Evolutionary conservation across 2,329 filamentous ascomycete genomes (phyloP), one percentile per base, ranked within the genome.

Genomic region (Alternaria tenuissima): DNA sequence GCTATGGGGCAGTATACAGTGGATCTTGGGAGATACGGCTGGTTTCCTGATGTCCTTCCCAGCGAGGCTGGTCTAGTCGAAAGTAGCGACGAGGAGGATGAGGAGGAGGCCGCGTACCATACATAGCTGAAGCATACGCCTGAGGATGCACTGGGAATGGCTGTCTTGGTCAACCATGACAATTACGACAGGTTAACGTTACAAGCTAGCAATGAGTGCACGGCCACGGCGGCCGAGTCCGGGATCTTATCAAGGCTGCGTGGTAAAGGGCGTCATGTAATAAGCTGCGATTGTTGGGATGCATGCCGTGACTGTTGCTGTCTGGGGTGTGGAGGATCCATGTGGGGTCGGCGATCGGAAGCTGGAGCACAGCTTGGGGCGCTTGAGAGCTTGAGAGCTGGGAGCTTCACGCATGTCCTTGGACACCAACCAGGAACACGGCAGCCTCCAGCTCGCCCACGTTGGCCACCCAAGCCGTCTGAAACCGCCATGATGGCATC

Each of bases 1-100:
- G 74, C 73, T 34, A 75, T 85, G 71, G 83, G 83, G 49, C 82
- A 84, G 65, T 80, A 80, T 47, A 79, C 71, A 1, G 76, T 85
- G n/a, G 78, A 84, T 64, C 76, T 85, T 36, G 63, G 62, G 7
- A 71, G 63, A 24, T 84, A 81, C 64, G 83, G 83, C 47, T 85
- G 83, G 83, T 85, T 85, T 76, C 85, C 85, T 4, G 76, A 78
- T 18, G 65, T 76, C 38, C 75, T 87, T 39, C 83, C 84, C 7
- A 84, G 82, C 71, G 83, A 85, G 57, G 78, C 70, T 59, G 76
- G 65, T 14, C 61, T 72, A 47, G 65, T 74, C 16, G 75, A 77
- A 63, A 71, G 73, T 59, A 74, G 71, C 57, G 71, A 72, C 24
- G 73, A 69, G 22, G 76, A 76, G 55, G 72, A 72, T 14, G 70